Percentiles rank a stretch among this genome's conserved stretches.
Evolutionary conservation across 768 basidiomycete species (phyloP).

Genomic region (Glaciozyma martinii): DNA sequence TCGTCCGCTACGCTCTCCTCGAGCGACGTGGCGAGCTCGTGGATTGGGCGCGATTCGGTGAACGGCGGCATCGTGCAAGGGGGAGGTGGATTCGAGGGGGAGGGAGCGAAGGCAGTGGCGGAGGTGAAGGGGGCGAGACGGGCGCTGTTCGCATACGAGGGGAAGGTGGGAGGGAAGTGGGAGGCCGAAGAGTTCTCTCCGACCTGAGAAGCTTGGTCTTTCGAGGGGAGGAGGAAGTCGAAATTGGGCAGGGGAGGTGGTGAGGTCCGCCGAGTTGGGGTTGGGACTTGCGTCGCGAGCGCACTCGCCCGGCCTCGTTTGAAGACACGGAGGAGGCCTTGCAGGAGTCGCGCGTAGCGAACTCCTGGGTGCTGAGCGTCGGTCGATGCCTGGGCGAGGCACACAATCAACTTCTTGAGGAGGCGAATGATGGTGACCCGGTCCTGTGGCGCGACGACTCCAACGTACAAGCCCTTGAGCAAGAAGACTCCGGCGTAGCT

Average conservation of each 20-base stretch:
- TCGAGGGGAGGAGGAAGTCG: not conserved
- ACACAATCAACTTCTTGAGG: slow-evolving; percentile 16
- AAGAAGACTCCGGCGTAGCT: slow-evolving; percentile 30
- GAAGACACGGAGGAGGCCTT: slow-evolving; percentile 20
- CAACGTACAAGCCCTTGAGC: slow-evolving; percentile 28
- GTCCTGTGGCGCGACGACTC: slow-evolving; percentile 15
- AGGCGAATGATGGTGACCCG: slow-evolving; percentile 6
- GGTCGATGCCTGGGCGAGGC: slow-evolving; percentile 19
- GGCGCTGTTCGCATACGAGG: not conserved
- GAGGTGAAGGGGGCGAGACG: not conserved
- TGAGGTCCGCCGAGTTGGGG: not conserved
- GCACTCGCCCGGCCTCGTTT: slow-evolving; percentile 5
- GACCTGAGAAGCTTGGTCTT: not conserved
- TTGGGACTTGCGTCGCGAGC: slow-evolving; percentile 4
- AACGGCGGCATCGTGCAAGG: not conserved
- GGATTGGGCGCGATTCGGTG: not conserved
- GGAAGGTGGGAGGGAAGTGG: not conserved
- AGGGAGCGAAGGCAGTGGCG: not conserved
- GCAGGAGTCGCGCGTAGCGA: slow-evolving; percentile 21
- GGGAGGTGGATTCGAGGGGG: not conserved
- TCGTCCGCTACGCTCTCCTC: not conserved
- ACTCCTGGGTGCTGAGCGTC: slow-evolving; percentile 27
- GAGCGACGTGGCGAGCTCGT: not conserved
- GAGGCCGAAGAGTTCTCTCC: not conserved
- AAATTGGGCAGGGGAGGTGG: not conserved